These are phyloP conservation scores for Didymella pinodella DNA, from an alignment of 2,329 filamentous ascomycete genomes.

Conservation along the genomic window DNA sequence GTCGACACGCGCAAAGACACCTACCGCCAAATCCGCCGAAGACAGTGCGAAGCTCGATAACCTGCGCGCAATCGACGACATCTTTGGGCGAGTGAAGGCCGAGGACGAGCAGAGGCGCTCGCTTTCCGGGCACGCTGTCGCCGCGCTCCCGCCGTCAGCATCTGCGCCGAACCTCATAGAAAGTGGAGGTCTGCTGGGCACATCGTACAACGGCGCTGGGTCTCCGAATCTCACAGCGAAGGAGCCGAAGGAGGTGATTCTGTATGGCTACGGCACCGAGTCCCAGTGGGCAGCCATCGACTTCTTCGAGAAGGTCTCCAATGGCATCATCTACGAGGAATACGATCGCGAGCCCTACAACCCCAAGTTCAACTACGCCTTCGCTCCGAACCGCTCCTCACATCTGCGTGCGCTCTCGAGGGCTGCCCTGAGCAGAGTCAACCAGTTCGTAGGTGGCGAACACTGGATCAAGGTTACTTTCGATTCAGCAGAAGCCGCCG, in stretches of 20 bases:
- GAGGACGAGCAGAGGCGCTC: constrained; percentile 43
- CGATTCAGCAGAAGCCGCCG: constrained; percentile 58
- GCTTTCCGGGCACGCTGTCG: constrained; percentile 28
- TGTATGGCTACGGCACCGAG: constrained; percentile 80
- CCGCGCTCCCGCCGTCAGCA: constrained; percentile 40
- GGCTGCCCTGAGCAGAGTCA: constrained; percentile 79
- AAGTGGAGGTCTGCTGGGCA: constrained; percentile 33
- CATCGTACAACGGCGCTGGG: constrained; percentile 40
- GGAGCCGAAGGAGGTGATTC: constrained; percentile 78
- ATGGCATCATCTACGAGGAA: constrained; percentile 86
- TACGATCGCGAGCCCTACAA: constrained; percentile 86
- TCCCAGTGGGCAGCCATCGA: constrained; percentile 83
- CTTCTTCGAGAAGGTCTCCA: constrained; percentile 84
- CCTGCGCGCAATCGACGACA: constrained; percentile 56
- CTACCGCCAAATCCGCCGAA: constrained; percentile 65
- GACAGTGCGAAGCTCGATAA: constrained; percentile 59
- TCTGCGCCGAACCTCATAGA: constrained; percentile 46
- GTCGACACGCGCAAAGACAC: constrained; percentile 62
- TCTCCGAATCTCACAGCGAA: constrained; percentile 53
- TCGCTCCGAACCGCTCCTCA: constrained; percentile 73
- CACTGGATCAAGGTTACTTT: constrained; percentile 80
- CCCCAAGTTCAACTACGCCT: constrained; percentile 74
- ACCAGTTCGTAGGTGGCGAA: constrained; percentile 80
- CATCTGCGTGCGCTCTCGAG: constrained; percentile 72
- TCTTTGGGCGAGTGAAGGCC: constrained; percentile 52